Base-by-base conservation (phyloP, 2,329 filamentous ascomycete genomes). In the Alternaria sp. region DNA sequence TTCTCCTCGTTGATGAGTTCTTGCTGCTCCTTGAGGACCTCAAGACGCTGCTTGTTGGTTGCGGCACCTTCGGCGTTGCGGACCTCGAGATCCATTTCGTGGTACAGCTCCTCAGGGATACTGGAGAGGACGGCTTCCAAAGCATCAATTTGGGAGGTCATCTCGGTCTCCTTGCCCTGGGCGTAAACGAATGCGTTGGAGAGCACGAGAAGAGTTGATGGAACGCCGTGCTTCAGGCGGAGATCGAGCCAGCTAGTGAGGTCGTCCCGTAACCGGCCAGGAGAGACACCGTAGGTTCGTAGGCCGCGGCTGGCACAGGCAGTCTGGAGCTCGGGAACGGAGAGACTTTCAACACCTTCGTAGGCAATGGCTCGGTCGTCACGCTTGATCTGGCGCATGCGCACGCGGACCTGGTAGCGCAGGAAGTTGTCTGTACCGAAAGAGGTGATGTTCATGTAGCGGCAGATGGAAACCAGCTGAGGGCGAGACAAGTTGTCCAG, bases 381-480 rank as follows among this genome's bases (percentile, higher is more conserved):
- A 67, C 95, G 91, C 89, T 99, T 99, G 86, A 98, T 98, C 83
- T 99, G 96, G 74, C 95, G 90, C 96, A 99, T 99, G 67, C 95
- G 92, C 83, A 98, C 94, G 62, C 96, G 93, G 74, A 99, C 89
- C 79, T 97, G 93, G 83, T 99, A 99, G 59, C 96, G 92, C 55
- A 99, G 90, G 91, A 99, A 97, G 81, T 93, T 93, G 81, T 99
- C 96, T 21, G 96, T 98, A 69, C 96, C 96, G 74, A 98, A 97
- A 0, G 93, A 95, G 83, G 95, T 96, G 60, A 99, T 88, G 82
- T 96, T 97, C 90, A 99, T 94, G 85, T 99, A 99, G 65, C 93
- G 91, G 86, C 96, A 98, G 87, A 98, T 99, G 59, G 92, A 97
- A 28, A 99, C 95, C 55, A 99, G 86, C 82, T 99, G 96, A 15